A percentile compares a stretch with the other conserved stretches of the same genome.
Evolutionary conservation across 345 rosid species (phyloP).

Genomic region (Acer saccharum): DNA sequence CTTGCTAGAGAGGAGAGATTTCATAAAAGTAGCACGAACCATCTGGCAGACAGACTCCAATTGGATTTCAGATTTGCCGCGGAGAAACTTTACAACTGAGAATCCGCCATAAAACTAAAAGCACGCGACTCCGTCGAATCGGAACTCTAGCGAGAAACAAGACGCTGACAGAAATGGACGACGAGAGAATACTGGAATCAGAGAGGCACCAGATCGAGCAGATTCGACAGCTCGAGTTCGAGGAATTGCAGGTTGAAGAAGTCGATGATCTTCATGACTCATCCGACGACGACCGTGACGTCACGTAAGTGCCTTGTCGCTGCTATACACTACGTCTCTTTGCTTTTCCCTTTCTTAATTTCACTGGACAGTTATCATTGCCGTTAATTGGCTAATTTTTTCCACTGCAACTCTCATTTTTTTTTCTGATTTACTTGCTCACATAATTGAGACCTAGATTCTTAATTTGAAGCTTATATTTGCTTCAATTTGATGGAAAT

Average conservation of each 20-base stretch:
- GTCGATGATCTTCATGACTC: slow-evolving; percentile 58
- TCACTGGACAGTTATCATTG: background rate
- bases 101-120: background rate
- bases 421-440: background rate
- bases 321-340: slow-evolving; percentile 11
- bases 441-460: too few relatives aligned
- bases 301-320: slow-evolving; percentile 33
- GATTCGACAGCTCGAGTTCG: slow-evolving; percentile 81
- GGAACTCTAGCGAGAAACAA: background rate
- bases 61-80: background rate
- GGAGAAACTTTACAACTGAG: background rate
- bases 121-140: background rate
- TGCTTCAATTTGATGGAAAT: background rate
- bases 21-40: too few relatives aligned
- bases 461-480: background rate
- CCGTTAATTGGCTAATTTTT: background rate
- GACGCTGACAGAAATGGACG: slow-evolving; percentile 39
- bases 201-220: slow-evolving; percentile 91
- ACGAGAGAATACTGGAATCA: slow-evolving; percentile 50
- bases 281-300: slow-evolving; percentile 50
- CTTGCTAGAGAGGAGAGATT: background rate
- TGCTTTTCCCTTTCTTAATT: background rate
- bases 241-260: slow-evolving; percentile 87
- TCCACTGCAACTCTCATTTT: background rate
- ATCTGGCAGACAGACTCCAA: background rate